Evolutionary conservation across 208 protist genomes (phyloP).

Genomic region (Leishmania major): DNA sequence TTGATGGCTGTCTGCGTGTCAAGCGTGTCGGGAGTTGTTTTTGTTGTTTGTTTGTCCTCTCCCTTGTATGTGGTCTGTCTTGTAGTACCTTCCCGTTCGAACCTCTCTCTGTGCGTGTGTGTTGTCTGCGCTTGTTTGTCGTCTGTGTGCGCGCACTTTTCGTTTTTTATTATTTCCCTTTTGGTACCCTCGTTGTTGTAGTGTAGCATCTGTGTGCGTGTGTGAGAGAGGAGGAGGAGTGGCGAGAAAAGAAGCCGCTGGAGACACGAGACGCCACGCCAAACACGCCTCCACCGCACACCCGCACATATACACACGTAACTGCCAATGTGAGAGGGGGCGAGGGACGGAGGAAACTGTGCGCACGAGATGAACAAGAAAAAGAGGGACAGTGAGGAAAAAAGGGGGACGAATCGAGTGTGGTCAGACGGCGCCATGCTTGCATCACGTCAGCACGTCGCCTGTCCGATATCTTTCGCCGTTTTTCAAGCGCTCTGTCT

Average conservation of each 20-base stretch:
- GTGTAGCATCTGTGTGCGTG: neutral
- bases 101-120: neutral
- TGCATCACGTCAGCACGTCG: constrained; percentile 1
- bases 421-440: neutral
- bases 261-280: neutral
- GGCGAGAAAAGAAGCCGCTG: neutral
- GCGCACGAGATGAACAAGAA: neutral
- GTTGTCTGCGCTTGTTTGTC: neutral
- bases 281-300: neutral
- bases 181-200: neutral
- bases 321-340: neutral
- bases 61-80: neutral
- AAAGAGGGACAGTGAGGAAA: neutral
- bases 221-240: neutral
- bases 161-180: neutral
- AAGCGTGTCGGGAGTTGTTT: neutral
- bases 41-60: neutral
- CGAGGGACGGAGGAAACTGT: neutral
- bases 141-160: neutral
- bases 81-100: too few species aligned
- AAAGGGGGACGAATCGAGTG: neutral
- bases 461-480: neutral
- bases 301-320: neutral
- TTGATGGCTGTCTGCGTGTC: neutral
- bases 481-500: neutral